These are phyloP conservation scores for Salix exigua DNA, from an alignment of 345 rosid genomes.

Conservation along the genomic window DNA sequence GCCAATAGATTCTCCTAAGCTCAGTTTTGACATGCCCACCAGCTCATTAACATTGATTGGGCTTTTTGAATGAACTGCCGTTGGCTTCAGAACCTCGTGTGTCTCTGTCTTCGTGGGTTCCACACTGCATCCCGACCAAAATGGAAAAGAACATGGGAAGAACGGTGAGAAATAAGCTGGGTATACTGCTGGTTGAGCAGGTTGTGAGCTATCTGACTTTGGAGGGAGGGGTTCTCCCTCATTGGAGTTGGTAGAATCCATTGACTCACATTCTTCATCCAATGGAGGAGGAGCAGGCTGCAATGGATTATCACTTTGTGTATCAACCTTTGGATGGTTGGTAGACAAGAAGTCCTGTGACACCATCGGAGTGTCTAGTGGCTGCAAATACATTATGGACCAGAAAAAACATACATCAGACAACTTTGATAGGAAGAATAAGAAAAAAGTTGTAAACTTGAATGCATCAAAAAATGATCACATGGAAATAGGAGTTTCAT, in stretches of 20 bases:
- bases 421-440: background rate
- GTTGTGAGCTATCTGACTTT: slow-evolving; percentile 41
- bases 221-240: slow-evolving; percentile 50
- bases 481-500: background rate
- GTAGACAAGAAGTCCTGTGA: slow-evolving; percentile 52
- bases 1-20: slow-evolving; percentile 25
- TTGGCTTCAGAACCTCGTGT: slow-evolving; percentile 32
- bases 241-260: slow-evolving; percentile 88
- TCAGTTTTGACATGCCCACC: slow-evolving; percentile 33
- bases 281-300: slow-evolving; percentile 51
- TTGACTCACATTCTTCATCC: slow-evolving; percentile 89
- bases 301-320: slow-evolving; percentile 39
- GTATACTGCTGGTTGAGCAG: slow-evolving; percentile 35
- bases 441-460: background rate
- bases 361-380: slow-evolving; percentile 47
- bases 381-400: slow-evolving; percentile 37
- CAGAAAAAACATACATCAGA: background rate
- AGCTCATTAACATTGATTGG: slow-evolving; percentile 32
- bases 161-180: slow-evolving; percentile 53
- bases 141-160: slow-evolving; percentile 22
- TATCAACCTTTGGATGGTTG: slow-evolving; percentile 38
- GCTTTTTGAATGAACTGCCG: slow-evolving; percentile 32
- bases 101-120: slow-evolving; percentile 30
- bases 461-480: background rate
- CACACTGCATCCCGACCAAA: slow-evolving; percentile 32